Percentiles rank a stretch among this genome's conserved stretches.
Conservation (phyloP, 352 stramenopile genomes). For the Globisporangium irregulare region DNA sequence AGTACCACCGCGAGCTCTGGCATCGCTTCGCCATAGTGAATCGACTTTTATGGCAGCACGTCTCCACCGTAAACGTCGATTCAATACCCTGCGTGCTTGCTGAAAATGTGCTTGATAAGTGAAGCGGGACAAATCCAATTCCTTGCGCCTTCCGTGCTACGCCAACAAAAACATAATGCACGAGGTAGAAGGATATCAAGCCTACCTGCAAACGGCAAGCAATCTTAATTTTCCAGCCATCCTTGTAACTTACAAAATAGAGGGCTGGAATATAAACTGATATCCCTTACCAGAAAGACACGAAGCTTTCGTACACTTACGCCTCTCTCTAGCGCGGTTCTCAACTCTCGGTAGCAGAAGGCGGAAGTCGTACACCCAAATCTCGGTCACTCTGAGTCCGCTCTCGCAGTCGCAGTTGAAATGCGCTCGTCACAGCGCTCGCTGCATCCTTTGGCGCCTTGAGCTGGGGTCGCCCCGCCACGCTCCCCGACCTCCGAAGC, state of each 20-base stretch:
- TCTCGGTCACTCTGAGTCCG: slow-evolving; percentile 29
- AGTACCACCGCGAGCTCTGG: no score
- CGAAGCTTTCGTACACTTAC: not conserved
- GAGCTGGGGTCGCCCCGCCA: not conserved
- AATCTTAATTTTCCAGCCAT: not conserved
- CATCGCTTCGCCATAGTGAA: no score
- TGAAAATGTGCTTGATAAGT: no score
- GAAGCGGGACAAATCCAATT: no score
- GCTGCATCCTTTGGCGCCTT: slow-evolving; percentile 5
- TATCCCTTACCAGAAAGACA: not conserved
- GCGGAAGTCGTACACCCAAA: slow-evolving; percentile 8
- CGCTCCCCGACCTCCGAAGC: slow-evolving; percentile 35
- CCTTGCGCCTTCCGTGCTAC: no score
- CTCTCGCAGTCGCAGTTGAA: slow-evolving; percentile 31
- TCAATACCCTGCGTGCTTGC: no score
- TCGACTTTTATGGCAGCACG: no score
- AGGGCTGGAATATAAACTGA: not conserved
- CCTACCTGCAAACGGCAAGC: not conserved
- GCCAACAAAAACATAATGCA: no score
- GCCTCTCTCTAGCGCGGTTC: not conserved
- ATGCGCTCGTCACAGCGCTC: not conserved
- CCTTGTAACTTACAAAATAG: not conserved
- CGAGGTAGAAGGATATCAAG: not conserved
- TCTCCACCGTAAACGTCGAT: no score
- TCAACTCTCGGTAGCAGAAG: not conserved